These are phyloP conservation scores for Candida pseudoglaebosa DNA, from an alignment of 805 yeast species.

Conservation along the genomic window DNA sequence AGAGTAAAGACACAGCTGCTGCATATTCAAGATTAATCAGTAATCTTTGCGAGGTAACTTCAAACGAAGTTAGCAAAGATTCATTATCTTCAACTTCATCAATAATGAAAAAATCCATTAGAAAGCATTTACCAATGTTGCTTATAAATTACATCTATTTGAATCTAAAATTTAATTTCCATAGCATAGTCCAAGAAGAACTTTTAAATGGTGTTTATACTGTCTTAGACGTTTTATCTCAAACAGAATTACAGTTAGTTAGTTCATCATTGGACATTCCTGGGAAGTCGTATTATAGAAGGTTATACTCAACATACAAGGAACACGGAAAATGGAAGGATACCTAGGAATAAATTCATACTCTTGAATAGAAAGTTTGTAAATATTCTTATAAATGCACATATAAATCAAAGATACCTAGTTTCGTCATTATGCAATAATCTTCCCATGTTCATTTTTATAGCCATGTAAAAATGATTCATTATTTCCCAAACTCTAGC, in stretches of 20 bases:
- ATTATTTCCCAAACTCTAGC: slow-evolving; percentile 34
- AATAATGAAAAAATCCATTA: slow-evolving; percentile 52
- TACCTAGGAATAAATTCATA: slow-evolving; percentile 26
- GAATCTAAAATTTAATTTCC: slow-evolving; percentile 48
- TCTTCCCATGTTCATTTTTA: slow-evolving; percentile 24
- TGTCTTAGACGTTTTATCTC: slow-evolving; percentile 67
- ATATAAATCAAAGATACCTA: slow-evolving; percentile 16
- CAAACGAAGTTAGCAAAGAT: slow-evolving; percentile 22
- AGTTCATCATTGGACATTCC: slow-evolving; percentile 64
- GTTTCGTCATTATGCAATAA: slow-evolving; percentile 28
- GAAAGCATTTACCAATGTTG: slow-evolving; percentile 60
- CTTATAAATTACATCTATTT: slow-evolving; percentile 55
- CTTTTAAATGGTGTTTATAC: slow-evolving; percentile 55
- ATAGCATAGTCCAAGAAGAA: slow-evolving; percentile 41
- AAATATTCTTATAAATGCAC: slow-evolving; percentile 5
- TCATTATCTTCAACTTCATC: slow-evolving; percentile 45
- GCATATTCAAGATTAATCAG: slow-evolving; percentile 55
- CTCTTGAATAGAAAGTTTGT: no score
- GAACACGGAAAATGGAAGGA: slow-evolving; percentile 81
- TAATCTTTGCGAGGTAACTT: slow-evolving; percentile 71
- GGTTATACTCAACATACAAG: slow-evolving; percentile 68
- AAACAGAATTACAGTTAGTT: slow-evolving; percentile 57
- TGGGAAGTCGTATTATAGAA: slow-evolving; percentile 64
- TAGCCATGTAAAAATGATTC: slow-evolving; percentile 15
- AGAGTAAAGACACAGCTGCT: slow-evolving; percentile 34